phyloP scores from a whole-genome alignment of 306 rosid species.

The Echinosophora koreensis region DNA sequence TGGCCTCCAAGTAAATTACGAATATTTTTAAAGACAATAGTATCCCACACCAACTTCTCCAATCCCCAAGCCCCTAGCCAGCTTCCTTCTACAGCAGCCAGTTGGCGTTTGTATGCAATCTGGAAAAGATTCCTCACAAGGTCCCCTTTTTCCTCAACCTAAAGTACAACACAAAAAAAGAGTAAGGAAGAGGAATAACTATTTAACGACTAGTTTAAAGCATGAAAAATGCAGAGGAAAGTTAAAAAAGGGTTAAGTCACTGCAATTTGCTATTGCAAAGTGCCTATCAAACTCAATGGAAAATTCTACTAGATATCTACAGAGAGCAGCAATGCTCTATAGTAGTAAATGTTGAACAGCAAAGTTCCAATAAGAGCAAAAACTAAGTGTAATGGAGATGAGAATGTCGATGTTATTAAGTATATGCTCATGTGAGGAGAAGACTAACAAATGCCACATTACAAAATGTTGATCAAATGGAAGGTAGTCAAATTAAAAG shows the following conservation, averaged over 20 bases:
- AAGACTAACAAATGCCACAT: not conserved
- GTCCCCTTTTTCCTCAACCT: conserved; percentile 83
- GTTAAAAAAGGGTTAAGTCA: not conserved
- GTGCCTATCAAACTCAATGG: conserved; percentile 22
- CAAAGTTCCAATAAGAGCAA: not conserved
- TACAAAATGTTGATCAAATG: not conserved
- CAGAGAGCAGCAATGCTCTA: conserved; percentile 17
- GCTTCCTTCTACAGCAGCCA: conserved; percentile 87
- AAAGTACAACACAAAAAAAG: conserved; percentile 36
- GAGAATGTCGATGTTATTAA: conserved; percentile 17
- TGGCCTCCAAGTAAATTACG: conserved; percentile 77
- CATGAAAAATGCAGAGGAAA: not conserved
- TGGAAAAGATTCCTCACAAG: conserved; percentile 72
- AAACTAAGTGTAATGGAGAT: not conserved
- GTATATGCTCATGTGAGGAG: not conserved
- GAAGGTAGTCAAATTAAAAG: not conserved
- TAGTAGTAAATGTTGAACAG: not conserved
- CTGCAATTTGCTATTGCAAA: conserved; percentile 6
- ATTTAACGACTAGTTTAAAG: conserved; percentile 1
- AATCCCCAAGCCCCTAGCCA: conserved; percentile 98
- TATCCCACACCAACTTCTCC: conserved; percentile 80
- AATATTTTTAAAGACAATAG: conserved; percentile 64
- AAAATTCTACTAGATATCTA: conserved; percentile 32
- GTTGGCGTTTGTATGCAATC: conserved; percentile 68
- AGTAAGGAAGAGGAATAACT: conserved; percentile 13